These are phyloP conservation scores for Asterella californica DNA, from an alignment of 225 moss, liverwort and hornwort genomes.

Conservation along the genomic window DNA sequence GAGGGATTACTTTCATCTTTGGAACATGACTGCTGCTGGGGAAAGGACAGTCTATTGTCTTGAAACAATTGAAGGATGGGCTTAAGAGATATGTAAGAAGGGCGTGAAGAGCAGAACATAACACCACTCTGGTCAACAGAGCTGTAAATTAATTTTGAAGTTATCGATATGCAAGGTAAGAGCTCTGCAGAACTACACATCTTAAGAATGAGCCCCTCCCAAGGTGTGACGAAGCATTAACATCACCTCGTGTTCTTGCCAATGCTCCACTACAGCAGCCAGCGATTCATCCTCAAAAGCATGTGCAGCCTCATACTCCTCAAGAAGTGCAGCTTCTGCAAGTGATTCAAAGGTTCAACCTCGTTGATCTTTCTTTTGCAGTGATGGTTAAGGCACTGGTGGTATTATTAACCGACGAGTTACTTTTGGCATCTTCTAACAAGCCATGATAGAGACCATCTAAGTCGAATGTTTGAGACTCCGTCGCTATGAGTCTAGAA, in stretches of 20 bases:
- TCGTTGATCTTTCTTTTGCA: neutral
- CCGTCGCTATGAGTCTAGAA: neutral
- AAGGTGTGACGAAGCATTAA: too few species aligned
- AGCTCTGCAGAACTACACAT: too few species aligned
- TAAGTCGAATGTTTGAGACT: neutral
- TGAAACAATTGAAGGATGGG: too few species aligned
- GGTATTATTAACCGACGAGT: neutral
- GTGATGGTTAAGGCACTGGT: neutral
- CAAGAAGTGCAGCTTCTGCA: constrained; percentile 82
- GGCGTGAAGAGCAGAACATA: too few species aligned
- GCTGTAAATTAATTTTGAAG: too few species aligned
- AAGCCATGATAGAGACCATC: neutral
- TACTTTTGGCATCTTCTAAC: neutral
- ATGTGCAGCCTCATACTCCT: constrained; percentile 78
- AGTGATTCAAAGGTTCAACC: neutral
- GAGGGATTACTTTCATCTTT: neutral
- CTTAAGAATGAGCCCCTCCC: too few species aligned
- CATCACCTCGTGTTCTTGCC: constrained; percentile 57
- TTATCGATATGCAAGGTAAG: too few species aligned
- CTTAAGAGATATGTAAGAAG: too few species aligned
- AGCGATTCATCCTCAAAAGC: constrained; percentile 75
- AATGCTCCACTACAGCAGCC: constrained; percentile 61
- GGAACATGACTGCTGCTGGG: neutral
- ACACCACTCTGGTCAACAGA: too few species aligned
- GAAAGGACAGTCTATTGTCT: neutral